Conservation (phyloP, 148 eudicot species). For the Polygonum aviculare region DNA sequence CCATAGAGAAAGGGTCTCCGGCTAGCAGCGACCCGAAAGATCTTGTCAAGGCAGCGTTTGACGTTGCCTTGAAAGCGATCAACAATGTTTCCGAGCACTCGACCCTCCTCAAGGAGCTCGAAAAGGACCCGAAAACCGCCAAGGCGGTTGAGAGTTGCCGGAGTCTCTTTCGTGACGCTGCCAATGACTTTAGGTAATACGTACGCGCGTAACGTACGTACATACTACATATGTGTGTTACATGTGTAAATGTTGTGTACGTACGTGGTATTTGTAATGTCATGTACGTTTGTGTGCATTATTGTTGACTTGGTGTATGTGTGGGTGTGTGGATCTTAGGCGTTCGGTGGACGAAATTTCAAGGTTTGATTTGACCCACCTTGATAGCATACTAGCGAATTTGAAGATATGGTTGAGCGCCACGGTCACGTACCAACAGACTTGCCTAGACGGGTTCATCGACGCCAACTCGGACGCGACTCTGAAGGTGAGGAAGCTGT, state of each 20-base stretch:
- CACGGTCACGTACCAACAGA: conserved; percentile 6
- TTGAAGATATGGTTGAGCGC: conserved; percentile 4
- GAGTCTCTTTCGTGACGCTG: neutral
- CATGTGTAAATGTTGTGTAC: neutral
- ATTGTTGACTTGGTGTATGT: neutral
- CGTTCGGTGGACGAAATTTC: conserved; percentile 1
- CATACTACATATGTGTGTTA: no score
- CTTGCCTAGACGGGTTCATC: conserved; percentile 5
- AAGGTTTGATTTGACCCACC: neutral
- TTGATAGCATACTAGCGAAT: neutral
- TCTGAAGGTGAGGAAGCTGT: neutral
- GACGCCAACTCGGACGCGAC: neutral
- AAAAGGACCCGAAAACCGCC: conserved; percentile 34
- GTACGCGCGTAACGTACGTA: no score
- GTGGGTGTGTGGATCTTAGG: neutral
- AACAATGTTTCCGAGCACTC: conserved; percentile 25
- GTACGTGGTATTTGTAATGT: no score
- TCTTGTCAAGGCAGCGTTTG: conserved; percentile 41
- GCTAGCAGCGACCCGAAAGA: conserved; percentile 46
- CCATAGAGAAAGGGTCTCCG: conserved; percentile 21
- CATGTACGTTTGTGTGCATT: neutral
- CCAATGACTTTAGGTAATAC: conserved; percentile 11
- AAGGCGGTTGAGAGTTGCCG: conserved; percentile 22
- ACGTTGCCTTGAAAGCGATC: conserved; percentile 30
- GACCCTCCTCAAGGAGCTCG: conserved; percentile 19